Evolutionary conservation across 352 stramenopile genomes (phyloP).

Genomic region (Phytophthora lateralis): DNA sequence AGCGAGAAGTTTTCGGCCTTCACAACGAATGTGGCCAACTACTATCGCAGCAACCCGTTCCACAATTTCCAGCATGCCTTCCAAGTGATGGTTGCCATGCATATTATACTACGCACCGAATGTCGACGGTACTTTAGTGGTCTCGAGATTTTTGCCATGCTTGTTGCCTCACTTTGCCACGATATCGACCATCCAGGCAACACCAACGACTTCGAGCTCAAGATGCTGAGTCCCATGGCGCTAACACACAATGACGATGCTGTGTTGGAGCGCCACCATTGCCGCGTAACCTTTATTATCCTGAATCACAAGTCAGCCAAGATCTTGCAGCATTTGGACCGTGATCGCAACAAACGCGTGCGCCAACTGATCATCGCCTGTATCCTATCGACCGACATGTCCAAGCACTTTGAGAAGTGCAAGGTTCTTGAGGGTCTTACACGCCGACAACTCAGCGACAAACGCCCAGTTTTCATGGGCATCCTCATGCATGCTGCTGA

Average conservation of each 20-base stretch:
- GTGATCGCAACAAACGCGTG: conserved; percentile 56
- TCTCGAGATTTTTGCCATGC: conserved; percentile 75
- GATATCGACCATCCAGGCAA: conserved; percentile 87
- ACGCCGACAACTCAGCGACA: conserved; percentile 60
- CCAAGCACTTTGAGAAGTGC: conserved; percentile 76
- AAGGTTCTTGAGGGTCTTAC: conserved; percentile 69
- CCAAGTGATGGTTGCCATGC: conserved; percentile 63
- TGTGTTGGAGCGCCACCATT: conserved; percentile 86
- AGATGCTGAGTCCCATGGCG: conserved; percentile 72
- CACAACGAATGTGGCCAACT: conserved; percentile 59
- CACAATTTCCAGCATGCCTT: conserved; percentile 85
- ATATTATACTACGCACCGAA: conserved; percentile 61
- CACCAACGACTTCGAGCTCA: conserved; percentile 87
- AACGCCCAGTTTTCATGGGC: conserved; percentile 60
- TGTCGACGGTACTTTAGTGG: conserved; percentile 67
- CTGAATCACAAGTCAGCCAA: conserved; percentile 76
- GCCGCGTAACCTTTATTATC: conserved; percentile 77
- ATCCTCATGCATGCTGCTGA: conserved; percentile 79
- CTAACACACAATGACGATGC: conserved; percentile 86
- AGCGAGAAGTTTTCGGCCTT: conserved; percentile 62
- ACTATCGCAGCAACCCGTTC: conserved; percentile 80
- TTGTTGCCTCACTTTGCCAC: conserved; percentile 76
- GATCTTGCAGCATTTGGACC: conserved; percentile 69
- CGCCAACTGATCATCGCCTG: conserved; percentile 66
- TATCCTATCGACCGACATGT: conserved; percentile 84